Conservation (phyloP, 192 early-diverging fungal genomes). For the Chytriomyces sp. region DNA sequence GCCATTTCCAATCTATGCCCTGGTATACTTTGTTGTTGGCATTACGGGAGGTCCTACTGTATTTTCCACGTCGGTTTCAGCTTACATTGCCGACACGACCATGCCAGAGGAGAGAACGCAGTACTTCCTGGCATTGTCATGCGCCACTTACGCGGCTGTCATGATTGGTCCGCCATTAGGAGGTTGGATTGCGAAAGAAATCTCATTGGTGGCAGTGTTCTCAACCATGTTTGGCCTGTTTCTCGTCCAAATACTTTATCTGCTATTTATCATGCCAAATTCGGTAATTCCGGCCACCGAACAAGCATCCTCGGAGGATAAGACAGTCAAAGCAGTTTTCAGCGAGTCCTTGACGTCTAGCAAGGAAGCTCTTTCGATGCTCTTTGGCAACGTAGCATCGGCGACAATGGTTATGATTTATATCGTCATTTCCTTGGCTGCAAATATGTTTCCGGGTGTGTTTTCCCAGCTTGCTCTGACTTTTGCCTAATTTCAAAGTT, state of each 20-base stretch:
- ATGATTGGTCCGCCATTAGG: constrained; percentile 2
- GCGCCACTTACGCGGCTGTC: background rate
- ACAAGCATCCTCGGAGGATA: background rate
- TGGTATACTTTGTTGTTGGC: background rate
- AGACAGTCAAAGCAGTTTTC: constrained; percentile 3
- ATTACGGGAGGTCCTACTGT: background rate
- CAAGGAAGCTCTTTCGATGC: background rate
- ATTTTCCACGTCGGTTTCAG: background rate
- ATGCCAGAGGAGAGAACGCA: background rate
- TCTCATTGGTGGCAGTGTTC: constrained; percentile 2
- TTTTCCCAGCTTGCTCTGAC: too few species aligned
- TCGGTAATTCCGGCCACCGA: background rate
- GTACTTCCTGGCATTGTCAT: constrained; percentile 6
- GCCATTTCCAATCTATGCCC: background rate
- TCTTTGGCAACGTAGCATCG: constrained; percentile 4
- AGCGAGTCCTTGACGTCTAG: background rate
- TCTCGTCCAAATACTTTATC: background rate
- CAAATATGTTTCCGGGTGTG: too few species aligned
- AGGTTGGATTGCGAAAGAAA: background rate
- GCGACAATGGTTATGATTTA: background rate
- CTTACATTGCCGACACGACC: constrained; percentile 2
- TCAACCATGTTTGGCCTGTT: background rate
- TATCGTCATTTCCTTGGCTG: background rate
- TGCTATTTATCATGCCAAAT: constrained; percentile 18
- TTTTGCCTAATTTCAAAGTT: too few species aligned